Evolutionary conservation across 2,329 filamentous ascomycete species (phyloP).

Genomic region (Intubia oerlemansii): DNA sequence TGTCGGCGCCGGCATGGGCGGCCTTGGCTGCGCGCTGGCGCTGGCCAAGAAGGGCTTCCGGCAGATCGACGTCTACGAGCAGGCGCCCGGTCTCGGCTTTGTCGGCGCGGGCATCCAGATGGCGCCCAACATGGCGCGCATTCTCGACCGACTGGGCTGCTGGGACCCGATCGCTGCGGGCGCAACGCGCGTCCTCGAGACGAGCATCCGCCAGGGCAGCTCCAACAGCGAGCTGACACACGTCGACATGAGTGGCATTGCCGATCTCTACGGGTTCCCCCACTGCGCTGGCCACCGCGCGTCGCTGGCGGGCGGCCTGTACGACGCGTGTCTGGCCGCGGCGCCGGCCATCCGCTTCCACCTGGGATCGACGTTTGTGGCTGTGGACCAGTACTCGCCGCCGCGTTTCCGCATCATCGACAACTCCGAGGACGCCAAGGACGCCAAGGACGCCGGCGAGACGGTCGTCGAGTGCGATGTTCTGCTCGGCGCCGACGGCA

Average conservation of each 20-base stretch:
- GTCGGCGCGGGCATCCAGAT: constrained; percentile 73
- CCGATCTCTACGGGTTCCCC: constrained; percentile 46
- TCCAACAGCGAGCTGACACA: constrained; percentile 48
- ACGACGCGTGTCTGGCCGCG: constrained; percentile 45
- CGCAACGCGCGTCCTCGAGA: constrained; percentile 47
- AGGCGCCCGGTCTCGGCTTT: constrained; percentile 52
- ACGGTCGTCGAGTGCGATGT: constrained; percentile 32
- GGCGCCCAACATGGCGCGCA: constrained; percentile 61
- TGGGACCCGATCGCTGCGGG: constrained; percentile 51
- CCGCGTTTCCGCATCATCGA: constrained; percentile 27
- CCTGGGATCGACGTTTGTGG: constrained; percentile 35
- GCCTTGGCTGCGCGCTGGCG: constrained; percentile 48
- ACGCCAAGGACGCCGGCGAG: constrained; percentile 13
- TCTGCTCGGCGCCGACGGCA: constrained; percentile 31
- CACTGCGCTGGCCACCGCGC: constrained; percentile 66
- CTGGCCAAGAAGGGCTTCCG: constrained; percentile 58
- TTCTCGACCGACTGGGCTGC: constrained; percentile 50
- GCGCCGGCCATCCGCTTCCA: constrained; percentile 44
- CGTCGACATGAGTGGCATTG: constrained; percentile 47
- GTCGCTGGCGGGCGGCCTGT: constrained; percentile 47
- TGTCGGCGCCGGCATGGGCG: constrained; percentile 45
- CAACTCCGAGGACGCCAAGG: not conserved
- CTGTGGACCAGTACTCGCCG: constrained; percentile 35
- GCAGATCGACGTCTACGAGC: constrained; percentile 53
- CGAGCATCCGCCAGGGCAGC: constrained; percentile 52